phyloP scores from a whole-genome alignment of 129 eudicot species.

The Centaurea solstitialis region DNA sequence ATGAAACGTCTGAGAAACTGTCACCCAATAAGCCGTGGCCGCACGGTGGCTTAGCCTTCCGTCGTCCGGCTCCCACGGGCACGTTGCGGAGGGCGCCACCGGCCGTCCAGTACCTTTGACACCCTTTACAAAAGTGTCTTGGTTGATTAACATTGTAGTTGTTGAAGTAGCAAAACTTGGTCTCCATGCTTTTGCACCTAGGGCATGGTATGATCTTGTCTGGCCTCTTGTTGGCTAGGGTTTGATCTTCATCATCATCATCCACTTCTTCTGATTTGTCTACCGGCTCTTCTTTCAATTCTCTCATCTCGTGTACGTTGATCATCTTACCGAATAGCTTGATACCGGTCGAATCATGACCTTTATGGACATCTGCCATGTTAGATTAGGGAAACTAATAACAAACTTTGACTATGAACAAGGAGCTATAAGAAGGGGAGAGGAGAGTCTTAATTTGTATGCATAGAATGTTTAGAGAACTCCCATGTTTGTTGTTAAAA shows the following conservation, averaged over 20 bases:
- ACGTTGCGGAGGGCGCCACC: conserved; percentile 87
- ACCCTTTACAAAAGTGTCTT: conserved; percentile 80
- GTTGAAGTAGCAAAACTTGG: conserved; percentile 85
- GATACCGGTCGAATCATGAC: conserved; percentile 44
- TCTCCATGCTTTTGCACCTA: conserved; percentile 86
- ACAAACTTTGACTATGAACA: background rate
- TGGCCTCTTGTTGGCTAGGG: conserved; percentile 52
- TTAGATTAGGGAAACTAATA: background rate
- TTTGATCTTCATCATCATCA: conserved; percentile 11
- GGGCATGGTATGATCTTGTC: conserved; percentile 88
- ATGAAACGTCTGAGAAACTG: conserved; percentile 42
- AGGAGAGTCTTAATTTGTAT: background rate
- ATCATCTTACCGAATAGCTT: conserved; percentile 73
- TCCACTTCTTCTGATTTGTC: conserved; percentile 13
- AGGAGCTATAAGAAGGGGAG: background rate
- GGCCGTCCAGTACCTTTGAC: conserved; percentile 90
- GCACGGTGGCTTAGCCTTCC: conserved; percentile 57
- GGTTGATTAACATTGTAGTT: conserved; percentile 88
- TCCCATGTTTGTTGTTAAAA: conserved; percentile 11
- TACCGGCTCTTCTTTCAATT: conserved; percentile 35
- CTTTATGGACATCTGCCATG: conserved; percentile 47
- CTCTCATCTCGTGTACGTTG: conserved; percentile 38
- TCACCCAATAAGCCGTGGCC: conserved; percentile 38
- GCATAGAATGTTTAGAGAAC: conserved; percentile 6
- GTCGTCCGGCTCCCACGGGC: conserved; percentile 82